A percentile compares a stretch with the other conserved stretches of the same genome.
phyloP scores from a whole-genome alignment of 2,329 filamentous ascomycete genomes.

The Beauveria scarabaeidicola region DNA sequence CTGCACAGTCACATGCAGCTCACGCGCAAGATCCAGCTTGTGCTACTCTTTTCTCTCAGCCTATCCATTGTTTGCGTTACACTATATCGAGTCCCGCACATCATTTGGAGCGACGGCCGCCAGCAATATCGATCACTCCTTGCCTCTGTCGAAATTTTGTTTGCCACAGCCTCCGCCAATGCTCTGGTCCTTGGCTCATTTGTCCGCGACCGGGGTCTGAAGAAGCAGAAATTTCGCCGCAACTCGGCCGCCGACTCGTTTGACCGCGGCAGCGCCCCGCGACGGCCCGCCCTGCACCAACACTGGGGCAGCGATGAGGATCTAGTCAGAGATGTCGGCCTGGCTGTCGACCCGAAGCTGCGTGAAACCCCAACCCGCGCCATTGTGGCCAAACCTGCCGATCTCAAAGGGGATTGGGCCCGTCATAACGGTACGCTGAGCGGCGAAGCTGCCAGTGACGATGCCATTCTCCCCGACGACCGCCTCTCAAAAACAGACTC shows the following conservation, averaged over 20 bases:
- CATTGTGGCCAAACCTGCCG: constrained; percentile 21
- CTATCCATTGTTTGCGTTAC: constrained; percentile 71
- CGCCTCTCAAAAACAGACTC: constrained; percentile 22
- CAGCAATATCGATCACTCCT: constrained; percentile 85
- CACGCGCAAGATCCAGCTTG: constrained; percentile 72
- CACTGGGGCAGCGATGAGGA: constrained; percentile 90
- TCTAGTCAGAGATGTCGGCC: constrained; percentile 70
- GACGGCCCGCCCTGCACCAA: constrained; percentile 45
- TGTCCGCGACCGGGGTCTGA: constrained; percentile 78
- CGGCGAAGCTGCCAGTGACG: constrained; percentile 35
- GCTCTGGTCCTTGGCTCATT: constrained; percentile 87
- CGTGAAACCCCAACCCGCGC: constrained; percentile 24
- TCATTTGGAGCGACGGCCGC: constrained; percentile 59
- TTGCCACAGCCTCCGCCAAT: constrained; percentile 81
- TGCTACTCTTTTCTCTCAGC: constrained; percentile 77
- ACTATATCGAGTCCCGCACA: constrained; percentile 69
- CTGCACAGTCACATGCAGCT: constrained; percentile 65
- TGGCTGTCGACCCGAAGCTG: constrained; percentile 51
- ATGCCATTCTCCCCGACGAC: constrained; percentile 32
- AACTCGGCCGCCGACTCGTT: constrained; percentile 56
- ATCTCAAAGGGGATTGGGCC: constrained; percentile 39
- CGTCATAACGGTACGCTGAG: constrained; percentile 34
- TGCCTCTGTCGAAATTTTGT: constrained; percentile 83
- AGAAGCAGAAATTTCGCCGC: constrained; percentile 76
- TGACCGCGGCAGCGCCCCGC: constrained; percentile 33